Conservation (phyloP, 306 rosid genomes). For the Canavalia gladiata region DNA sequence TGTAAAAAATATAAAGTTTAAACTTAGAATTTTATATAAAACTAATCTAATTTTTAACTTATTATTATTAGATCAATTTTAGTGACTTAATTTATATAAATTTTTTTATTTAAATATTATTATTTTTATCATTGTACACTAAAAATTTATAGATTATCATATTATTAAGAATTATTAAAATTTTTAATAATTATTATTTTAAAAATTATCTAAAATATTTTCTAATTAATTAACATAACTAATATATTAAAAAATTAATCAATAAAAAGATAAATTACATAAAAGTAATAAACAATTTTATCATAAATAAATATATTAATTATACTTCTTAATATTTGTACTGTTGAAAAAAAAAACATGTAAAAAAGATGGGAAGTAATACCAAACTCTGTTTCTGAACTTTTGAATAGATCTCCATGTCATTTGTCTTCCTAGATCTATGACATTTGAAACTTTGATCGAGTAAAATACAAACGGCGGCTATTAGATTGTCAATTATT, state of each 20-base stretch:
- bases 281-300: neutral
- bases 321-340: neutral
- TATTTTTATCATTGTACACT: no score
- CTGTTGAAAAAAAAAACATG: neutral
- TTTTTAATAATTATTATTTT: no score
- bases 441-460: neutral
- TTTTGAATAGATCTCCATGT: neutral
- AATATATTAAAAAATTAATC: neutral
- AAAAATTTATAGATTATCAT: no score
- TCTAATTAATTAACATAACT: no score
- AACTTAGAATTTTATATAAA: no score
- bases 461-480: neutral
- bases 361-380: neutral
- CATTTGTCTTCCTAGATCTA: neutral
- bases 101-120: no score
- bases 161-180: no score
- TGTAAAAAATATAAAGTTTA: no score
- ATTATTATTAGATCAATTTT: no score
- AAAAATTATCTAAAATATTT: no score
- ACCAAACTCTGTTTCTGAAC: neutral
- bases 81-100: no score
- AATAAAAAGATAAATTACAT: neutral
- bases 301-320: neutral
- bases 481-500: neutral
- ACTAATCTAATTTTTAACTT: no score